Evolutionary conservation across 345 rosid genomes (phyloP).

Genomic region (Xanthoceras sorbifolium): DNA sequence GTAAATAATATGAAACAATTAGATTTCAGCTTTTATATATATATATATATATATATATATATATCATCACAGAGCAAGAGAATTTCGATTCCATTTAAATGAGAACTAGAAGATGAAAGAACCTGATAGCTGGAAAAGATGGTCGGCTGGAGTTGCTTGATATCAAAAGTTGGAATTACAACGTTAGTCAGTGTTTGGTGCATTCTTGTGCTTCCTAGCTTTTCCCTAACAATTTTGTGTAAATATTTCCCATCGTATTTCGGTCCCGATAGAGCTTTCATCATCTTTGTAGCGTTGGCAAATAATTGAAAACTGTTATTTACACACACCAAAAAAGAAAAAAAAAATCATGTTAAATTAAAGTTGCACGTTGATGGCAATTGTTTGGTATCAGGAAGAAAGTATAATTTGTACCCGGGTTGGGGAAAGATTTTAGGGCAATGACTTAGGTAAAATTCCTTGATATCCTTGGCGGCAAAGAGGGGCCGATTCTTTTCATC

Average conservation of each 20-base stretch:
- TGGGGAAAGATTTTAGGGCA: conserved; percentile 52
- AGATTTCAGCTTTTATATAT: background rate
- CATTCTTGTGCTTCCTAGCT: conserved; percentile 35
- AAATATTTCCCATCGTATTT: conserved; percentile 51
- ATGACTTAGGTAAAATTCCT: conserved; percentile 36
- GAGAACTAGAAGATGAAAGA: background rate
- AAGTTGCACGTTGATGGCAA: no score
- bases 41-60: no score
- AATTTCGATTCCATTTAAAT: conserved; percentile 1
- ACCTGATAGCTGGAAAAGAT: conserved; percentile 53
- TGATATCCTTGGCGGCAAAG: conserved; percentile 59
- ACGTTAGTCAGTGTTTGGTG: conserved; percentile 45
- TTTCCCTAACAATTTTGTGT: conserved; percentile 32
- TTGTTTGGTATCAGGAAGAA: no score
- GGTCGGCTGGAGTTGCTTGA: conserved; percentile 50
- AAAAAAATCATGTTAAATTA: background rate
- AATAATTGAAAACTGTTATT: conserved; percentile 21
- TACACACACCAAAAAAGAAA: background rate
- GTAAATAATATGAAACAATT: background rate
- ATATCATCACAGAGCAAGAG: no score
- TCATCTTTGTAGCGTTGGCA: conserved; percentile 31
- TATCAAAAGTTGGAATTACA: conserved; percentile 59
- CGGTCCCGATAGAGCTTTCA: conserved; percentile 48
- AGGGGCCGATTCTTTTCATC: conserved; percentile 47
- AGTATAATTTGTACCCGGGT: conserved; percentile 14